phyloP scores from a whole-genome alignment of 2,329 filamentous ascomycete genomes.

The Paraphaeosphaeria sporulosa region DNA sequence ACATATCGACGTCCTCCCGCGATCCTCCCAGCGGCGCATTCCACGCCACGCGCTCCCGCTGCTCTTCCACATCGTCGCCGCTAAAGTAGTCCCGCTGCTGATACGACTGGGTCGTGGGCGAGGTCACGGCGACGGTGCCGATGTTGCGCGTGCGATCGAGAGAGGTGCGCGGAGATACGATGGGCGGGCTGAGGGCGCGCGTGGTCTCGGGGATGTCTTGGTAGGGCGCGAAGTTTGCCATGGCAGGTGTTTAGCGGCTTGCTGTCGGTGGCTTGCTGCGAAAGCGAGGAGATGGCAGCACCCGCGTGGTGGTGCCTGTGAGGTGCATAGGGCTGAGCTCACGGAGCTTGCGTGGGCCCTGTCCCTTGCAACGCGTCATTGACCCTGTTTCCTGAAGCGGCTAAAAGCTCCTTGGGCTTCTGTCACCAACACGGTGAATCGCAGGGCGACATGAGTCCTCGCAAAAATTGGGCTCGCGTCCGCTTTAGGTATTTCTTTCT shows the following conservation, averaged over 20 bases:
- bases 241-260: conserved; percentile 18
- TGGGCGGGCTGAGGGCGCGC: conserved; percentile 79
- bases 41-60: conserved; percentile 41
- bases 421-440: neutral
- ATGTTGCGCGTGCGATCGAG: conserved; percentile 43
- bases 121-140: conserved; percentile 35
- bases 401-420: neutral
- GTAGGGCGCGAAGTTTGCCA: conserved; percentile 85
- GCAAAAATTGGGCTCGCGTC: too few relatives aligned
- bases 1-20: conserved; percentile 75
- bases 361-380: neutral
- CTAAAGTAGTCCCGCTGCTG: conserved; percentile 52
- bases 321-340: conserved; percentile 6
- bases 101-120: conserved; percentile 43
- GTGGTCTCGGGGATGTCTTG: conserved; percentile 89
- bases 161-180: conserved; percentile 53
- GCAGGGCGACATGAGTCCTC: neutral
- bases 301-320: conserved; percentile 2
- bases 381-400: neutral
- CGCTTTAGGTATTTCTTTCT: too few relatives aligned
- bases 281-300: too few relatives aligned
- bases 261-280: neutral
- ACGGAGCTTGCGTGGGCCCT: conserved; percentile 1
- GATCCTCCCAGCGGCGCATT: conserved; percentile 36
- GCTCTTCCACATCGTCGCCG: conserved; percentile 19